Evolutionary conservation across 192 early-diverging fungal genomes (phyloP).

Genomic region (Radiomyces spectabilis): DNA sequence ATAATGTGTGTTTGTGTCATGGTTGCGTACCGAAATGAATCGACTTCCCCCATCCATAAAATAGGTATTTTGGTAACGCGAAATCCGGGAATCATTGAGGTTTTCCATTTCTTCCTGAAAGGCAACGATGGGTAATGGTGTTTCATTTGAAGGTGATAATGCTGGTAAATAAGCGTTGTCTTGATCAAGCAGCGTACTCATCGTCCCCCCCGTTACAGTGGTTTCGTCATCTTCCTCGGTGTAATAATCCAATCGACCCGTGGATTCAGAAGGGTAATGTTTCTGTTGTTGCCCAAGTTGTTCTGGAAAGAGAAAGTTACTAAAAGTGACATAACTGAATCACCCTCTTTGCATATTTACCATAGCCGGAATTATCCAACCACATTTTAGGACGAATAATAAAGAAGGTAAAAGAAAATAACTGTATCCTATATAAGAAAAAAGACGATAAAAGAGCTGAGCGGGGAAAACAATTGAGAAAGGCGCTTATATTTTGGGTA

Average conservation of each 20-base stretch:
- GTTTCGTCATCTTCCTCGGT: conserved; percentile 6
- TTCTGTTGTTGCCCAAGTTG: neutral
- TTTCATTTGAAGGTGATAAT: neutral
- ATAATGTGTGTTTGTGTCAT: too few relatives aligned
- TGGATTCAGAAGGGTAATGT: neutral
- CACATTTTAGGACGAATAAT: too few relatives aligned
- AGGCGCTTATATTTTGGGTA: too few relatives aligned
- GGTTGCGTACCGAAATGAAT: conserved; percentile 29
- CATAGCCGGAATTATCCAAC: too few relatives aligned
- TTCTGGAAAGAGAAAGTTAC: neutral
- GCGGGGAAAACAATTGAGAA: too few relatives aligned
- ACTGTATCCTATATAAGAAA: too few relatives aligned
- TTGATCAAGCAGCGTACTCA: conserved; percentile 4
- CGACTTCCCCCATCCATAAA: conserved; percentile 29
- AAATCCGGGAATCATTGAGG: conserved; percentile 10
- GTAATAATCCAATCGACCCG: too few relatives aligned
- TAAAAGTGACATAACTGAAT: too few relatives aligned
- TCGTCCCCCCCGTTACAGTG: conserved; percentile 4
- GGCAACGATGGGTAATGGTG: neutral
- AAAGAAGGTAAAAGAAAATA: too few relatives aligned
- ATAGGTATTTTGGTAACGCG: conserved; percentile 24
- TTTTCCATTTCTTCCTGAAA: conserved; percentile 11
- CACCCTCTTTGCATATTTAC: too few relatives aligned
- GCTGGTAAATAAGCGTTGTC: neutral
- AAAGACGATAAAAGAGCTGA: too few relatives aligned